These are phyloP conservation scores for Phytopythium chamaehyphon DNA, from an alignment of 352 stramenopile genomes.

Conservation along the genomic window DNA sequence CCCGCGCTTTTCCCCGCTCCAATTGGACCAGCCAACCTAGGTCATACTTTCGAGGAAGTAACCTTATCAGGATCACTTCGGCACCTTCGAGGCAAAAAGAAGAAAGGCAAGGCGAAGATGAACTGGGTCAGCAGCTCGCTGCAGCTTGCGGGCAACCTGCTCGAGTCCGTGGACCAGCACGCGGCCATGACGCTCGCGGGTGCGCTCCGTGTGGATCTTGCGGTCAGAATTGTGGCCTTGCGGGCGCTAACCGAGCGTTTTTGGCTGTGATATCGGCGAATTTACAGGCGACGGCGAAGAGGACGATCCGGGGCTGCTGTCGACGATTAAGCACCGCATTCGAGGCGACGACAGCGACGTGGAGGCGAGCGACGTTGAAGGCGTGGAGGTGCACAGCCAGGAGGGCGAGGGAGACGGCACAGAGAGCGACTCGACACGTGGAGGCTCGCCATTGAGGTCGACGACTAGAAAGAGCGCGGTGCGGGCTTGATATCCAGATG, in stretches of 20 bases:
- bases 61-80: slow-evolving; percentile 7
- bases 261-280: slow-evolving; percentile 1
- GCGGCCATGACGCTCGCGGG: slow-evolving; percentile 65
- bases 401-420: background rate
- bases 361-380: background rate
- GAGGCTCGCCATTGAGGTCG: background rate
- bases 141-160: slow-evolving; percentile 70
- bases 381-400: background rate
- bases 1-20: background rate
- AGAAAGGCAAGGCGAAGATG: slow-evolving; percentile 26
- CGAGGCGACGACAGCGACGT: slow-evolving; percentile 1
- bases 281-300: slow-evolving; percentile 16
- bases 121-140: slow-evolving; percentile 85
- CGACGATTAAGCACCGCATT: slow-evolving; percentile 14
- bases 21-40: slow-evolving; percentile 1
- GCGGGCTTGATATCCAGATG: background rate
- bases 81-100: background rate
- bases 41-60: background rate
- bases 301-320: slow-evolving; percentile 20
- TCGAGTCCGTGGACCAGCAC: slow-evolving; percentile 85
- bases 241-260: background rate
- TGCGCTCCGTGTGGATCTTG: slow-evolving; percentile 8
- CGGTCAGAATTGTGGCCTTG: background rate
- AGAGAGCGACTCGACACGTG: slow-evolving; percentile 4
- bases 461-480: background rate